Evolutionary conservation across 495 filamentous ascomycete genomes (phyloP).

Genomic region (Aspergillus heteromorphus): DNA sequence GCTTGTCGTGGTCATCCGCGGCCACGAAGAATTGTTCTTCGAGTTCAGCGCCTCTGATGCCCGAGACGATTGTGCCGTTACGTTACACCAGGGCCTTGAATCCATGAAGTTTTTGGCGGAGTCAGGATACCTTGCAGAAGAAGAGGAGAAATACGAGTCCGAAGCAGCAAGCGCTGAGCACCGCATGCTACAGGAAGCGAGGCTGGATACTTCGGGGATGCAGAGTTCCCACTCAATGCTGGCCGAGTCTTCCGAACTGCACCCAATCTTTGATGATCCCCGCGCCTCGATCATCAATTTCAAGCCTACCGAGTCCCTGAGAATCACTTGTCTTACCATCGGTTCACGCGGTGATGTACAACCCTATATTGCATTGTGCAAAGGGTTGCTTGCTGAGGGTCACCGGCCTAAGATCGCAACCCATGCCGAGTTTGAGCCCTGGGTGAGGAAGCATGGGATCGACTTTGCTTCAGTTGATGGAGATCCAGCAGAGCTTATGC

Average conservation of each 20-base stretch:
- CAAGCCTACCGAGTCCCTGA: constrained; percentile 75
- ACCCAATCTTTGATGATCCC: constrained; percentile 87
- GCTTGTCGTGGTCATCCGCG: constrained; percentile 83
- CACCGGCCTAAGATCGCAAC: constrained; percentile 87
- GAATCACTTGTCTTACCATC: constrained; percentile 92
- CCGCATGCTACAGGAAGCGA: constrained; percentile 72
- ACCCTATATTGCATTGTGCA: constrained; percentile 94
- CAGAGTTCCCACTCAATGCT: constrained; percentile 47
- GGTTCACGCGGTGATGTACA: constrained; percentile 95
- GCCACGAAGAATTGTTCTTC: constrained; percentile 96
- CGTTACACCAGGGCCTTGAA: constrained; percentile 70
- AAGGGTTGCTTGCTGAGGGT: constrained; percentile 80
- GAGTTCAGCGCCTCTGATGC: constrained; percentile 74
- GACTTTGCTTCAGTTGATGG: constrained; percentile 84
- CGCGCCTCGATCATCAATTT: constrained; percentile 91
- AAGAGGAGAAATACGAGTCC: constrained; percentile 64
- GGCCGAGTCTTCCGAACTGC: constrained; percentile 39
- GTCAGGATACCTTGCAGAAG: constrained; percentile 59
- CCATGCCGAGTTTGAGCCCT: constrained; percentile 80
- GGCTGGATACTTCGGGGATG: constrained; percentile 53
- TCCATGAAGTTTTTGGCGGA: constrained; percentile 66
- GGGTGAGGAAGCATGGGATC: constrained; percentile 88
- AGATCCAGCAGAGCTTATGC: constrained; percentile 91
- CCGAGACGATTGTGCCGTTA: constrained; percentile 85
- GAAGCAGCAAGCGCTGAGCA: constrained; percentile 80